Evolutionary conservation across 768 basidiomycete species (phyloP).

Genomic region (Xerocomellus chrysenteron): DNA sequence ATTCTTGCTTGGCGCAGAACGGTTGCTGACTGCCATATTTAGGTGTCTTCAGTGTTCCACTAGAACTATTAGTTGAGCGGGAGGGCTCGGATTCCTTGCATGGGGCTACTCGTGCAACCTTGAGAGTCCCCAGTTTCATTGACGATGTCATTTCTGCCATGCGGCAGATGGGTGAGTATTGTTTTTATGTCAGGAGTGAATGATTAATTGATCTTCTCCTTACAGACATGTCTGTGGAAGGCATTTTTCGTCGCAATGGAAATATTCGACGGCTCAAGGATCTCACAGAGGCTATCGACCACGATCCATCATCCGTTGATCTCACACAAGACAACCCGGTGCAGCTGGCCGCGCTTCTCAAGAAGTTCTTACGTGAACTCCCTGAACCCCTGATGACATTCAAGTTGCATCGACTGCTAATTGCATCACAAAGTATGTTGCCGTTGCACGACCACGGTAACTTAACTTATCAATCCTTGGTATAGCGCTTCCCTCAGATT

Average conservation of each 20-base stretch:
- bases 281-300: constrained; percentile 88
- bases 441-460: not conserved
- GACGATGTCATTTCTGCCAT: constrained; percentile 98
- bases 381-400: constrained; percentile 96
- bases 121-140: constrained; percentile 95
- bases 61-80: constrained; percentile 89
- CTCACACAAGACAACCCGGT: constrained; percentile 94
- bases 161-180: constrained; percentile 91
- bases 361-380: constrained; percentile 94
- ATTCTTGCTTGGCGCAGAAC: not conserved
- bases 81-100: constrained; percentile 95
- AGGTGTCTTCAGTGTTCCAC: constrained; percentile 93
- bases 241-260: constrained; percentile 97
- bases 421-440: constrained; percentile 81
- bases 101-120: constrained; percentile 79
- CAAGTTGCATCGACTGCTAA: constrained; percentile 86
- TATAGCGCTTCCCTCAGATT: constrained; percentile 67
- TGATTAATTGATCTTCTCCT: constrained; percentile 2
- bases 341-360: constrained; percentile 92
- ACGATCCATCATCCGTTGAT: constrained; percentile 90
- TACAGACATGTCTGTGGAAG: constrained; percentile 97
- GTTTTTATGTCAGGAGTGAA: not conserved
- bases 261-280: constrained; percentile 94
- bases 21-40: constrained; percentile 11
- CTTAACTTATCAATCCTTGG: constrained; percentile 10